These are phyloP conservation scores for Stramenopiles sp. DNA, from an alignment of 352 stramenopile species.

Conservation along the genomic window DNA sequence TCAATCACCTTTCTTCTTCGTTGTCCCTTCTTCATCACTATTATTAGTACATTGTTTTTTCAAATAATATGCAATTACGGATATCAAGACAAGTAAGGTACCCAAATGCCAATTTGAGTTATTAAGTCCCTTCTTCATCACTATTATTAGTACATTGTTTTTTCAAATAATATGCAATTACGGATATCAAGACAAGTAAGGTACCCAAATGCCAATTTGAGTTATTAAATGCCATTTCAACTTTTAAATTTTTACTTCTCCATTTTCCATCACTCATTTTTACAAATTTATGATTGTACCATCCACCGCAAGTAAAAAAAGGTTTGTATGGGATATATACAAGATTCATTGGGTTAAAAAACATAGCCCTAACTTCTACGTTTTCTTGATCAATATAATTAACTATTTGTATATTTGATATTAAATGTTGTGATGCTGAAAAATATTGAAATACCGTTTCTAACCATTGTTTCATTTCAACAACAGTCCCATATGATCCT, in stretches of 20 bases:
- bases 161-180: too few relatives aligned
- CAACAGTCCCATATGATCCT: neutral
- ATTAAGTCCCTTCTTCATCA: too few relatives aligned
- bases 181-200: too few relatives aligned
- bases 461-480: neutral
- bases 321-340: neutral
- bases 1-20: too few relatives aligned
- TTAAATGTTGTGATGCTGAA: neutral
- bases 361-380: neutral
- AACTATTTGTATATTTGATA: neutral
- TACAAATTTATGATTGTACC: neutral
- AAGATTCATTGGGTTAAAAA: neutral
- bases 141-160: too few relatives aligned
- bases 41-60: too few relatives aligned
- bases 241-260: neutral
- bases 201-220: too few relatives aligned
- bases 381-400: neutral
- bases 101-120: too few relatives aligned
- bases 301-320: neutral
- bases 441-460: neutral
- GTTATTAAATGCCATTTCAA: neutral
- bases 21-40: too few relatives aligned
- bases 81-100: too few relatives aligned
- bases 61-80: too few relatives aligned
- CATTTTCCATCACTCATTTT: neutral